phyloP scores from a whole-genome alignment of 2,329 filamentous ascomycete genomes.

The Aschersonia sp. region DNA sequence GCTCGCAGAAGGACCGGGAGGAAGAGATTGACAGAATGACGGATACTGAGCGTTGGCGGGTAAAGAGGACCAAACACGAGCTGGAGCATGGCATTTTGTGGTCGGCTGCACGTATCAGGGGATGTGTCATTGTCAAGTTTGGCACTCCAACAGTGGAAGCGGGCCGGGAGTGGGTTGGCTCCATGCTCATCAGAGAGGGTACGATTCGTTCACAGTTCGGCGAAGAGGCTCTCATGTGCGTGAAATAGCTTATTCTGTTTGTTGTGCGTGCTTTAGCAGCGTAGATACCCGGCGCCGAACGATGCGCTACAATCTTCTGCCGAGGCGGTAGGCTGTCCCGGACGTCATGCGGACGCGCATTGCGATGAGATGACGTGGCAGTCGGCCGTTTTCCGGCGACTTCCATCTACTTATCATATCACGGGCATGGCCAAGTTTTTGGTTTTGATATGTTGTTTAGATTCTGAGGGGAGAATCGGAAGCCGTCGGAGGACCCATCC shows the following conservation, averaged over 20 bases:
- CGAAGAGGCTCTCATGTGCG: constrained; percentile 64
- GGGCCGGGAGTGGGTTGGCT: constrained; percentile 63
- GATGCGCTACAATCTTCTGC: no score
- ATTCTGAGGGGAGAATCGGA: no score
- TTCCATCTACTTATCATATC: no score
- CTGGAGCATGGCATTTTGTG: constrained; percentile 50
- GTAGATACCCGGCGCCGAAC: no score
- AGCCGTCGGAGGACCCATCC: no score
- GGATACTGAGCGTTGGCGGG: constrained; percentile 36
- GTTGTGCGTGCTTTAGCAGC: background rate
- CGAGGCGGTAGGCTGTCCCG: no score
- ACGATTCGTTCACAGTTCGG: constrained; percentile 61
- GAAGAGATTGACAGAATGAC: constrained; percentile 20
- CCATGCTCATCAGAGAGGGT: constrained; percentile 61
- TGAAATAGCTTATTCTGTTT: constrained; percentile 27
- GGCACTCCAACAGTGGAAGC: constrained; percentile 70
- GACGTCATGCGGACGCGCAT: no score
- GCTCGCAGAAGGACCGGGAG: constrained; percentile 33
- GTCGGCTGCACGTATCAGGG: constrained; percentile 67
- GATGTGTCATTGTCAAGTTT: constrained; percentile 85
- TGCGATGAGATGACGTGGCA: no score
- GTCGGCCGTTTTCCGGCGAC: no score
- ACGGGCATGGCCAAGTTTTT: no score
- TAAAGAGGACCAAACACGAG: constrained; percentile 41
- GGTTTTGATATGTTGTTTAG: no score